Conservation (phyloP, 352 stramenopile species). For the Phytophthora ramorum region DNA sequence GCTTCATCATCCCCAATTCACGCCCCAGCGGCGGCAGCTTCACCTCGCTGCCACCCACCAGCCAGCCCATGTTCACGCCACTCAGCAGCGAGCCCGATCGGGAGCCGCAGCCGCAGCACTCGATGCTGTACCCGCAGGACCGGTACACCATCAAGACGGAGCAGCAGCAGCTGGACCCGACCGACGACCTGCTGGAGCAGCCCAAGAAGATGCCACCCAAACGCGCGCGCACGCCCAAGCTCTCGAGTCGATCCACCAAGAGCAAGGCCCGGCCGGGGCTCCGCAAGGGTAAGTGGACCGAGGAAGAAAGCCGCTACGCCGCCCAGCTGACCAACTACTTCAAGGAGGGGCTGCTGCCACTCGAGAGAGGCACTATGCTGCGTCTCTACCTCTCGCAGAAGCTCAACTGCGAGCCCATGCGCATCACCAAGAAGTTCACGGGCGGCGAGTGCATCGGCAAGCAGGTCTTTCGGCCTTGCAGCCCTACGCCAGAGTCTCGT, state of each 20-base stretch:
- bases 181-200: conserved; percentile 22
- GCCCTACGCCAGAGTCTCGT: conserved; percentile 65
- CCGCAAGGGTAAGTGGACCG: conserved; percentile 88
- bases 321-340: conserved; percentile 85
- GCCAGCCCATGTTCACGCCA: conserved; percentile 10
- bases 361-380: conserved; percentile 91
- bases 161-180: conserved; percentile 24
- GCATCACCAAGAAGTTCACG: conserved; percentile 94
- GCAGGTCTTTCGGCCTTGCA: conserved; percentile 85
- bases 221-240: conserved; percentile 61
- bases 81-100: conserved; percentile 27
- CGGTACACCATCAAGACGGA: conserved; percentile 32
- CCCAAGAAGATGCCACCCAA: conserved; percentile 63
- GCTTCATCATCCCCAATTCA: conserved; percentile 81
- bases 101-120: conserved; percentile 36
- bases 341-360: conserved; percentile 81
- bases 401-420: conserved; percentile 93
- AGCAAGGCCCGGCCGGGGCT: conserved; percentile 88
- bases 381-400: conserved; percentile 92
- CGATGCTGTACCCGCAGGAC: conserved; percentile 32
- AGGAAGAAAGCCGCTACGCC: conserved; percentile 82
- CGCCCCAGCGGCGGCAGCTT: conserved; percentile 37
- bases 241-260: conserved; percentile 75
- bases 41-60: conserved; percentile 8
- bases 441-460: conserved; percentile 92